Conservation (phyloP, 2,329 filamentous ascomycete genomes). For the Tolypocladium sp. region DNA sequence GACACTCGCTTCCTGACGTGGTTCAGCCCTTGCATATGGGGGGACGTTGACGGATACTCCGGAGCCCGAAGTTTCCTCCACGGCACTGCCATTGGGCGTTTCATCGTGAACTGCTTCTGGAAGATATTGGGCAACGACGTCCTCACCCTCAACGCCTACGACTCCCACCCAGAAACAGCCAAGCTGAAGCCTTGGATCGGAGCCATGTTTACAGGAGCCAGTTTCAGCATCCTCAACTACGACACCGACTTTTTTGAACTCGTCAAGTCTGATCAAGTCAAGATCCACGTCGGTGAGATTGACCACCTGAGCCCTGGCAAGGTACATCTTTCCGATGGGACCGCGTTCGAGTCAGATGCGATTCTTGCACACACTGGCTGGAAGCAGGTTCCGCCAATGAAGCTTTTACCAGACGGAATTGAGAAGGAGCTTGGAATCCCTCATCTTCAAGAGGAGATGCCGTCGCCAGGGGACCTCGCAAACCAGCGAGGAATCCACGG, state of each 20-base stretch:
- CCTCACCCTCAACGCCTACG: constrained; percentile 41
- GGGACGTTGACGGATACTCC: constrained; percentile 50
- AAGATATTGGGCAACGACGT: constrained; percentile 46
- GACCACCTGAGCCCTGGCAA: constrained; percentile 30
- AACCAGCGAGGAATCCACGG: constrained; percentile 26
- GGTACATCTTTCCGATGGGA: constrained; percentile 42
- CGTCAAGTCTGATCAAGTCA: constrained; percentile 40
- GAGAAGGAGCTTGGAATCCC: constrained; percentile 40
- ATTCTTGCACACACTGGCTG: constrained; percentile 51
- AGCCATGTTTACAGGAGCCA: constrained; percentile 42
- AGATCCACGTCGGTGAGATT: constrained; percentile 44
- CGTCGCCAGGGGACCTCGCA: constrained; percentile 18
- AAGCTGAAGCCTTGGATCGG: constrained; percentile 45
- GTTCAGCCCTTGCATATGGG: constrained; percentile 70
- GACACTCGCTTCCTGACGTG: constrained; percentile 59
- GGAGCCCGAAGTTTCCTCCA: constrained; percentile 47
- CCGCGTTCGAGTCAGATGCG: constrained; percentile 35
- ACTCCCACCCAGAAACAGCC: constrained; percentile 40
- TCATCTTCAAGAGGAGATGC: constrained; percentile 16
- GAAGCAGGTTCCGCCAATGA: constrained; percentile 42
- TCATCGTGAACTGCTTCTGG: constrained; percentile 50
- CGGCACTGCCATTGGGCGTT: constrained; percentile 44
- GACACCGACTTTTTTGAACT: constrained; percentile 47
- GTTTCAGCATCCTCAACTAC: constrained; percentile 53
- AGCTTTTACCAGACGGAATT: constrained; percentile 39